These are phyloP conservation scores for Chrysosporium queenslandicum DNA, from an alignment of 2,329 filamentous ascomycete species.

Conservation along the genomic window DNA sequence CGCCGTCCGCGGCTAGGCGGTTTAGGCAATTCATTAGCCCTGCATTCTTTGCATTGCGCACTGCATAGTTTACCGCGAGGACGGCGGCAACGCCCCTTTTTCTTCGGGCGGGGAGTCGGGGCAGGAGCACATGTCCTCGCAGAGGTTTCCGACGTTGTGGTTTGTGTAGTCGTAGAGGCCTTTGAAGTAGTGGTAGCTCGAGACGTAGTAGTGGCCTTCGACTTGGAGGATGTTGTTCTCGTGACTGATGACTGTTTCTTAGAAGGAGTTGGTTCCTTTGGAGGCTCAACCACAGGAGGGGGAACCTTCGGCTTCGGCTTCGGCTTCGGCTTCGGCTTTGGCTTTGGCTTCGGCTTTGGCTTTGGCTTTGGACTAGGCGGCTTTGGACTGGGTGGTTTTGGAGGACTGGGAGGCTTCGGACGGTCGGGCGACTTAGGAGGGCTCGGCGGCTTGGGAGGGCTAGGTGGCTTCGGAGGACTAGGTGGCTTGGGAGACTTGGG, in stretches of 20 bases:
- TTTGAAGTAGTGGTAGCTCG: neutral
- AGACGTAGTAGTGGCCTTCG: neutral
- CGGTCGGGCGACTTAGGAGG: too few species aligned
- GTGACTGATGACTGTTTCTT: neutral
- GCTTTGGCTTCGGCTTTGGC: conserved; percentile 17
- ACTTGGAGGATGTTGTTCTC: neutral
- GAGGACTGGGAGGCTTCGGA: conserved; percentile 19
- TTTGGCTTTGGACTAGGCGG: conserved; percentile 22
- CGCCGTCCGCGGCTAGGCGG: neutral
- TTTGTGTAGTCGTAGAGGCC: neutral
- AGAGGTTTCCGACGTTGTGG: neutral
- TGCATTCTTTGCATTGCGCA: neutral
- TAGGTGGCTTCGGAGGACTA: too few species aligned
- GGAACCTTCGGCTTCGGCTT: neutral
- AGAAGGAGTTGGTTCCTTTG: conserved; percentile 19
- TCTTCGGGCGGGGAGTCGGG: neutral
- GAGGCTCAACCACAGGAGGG: too few species aligned
- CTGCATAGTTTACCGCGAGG: neutral
- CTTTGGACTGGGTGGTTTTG: neutral
- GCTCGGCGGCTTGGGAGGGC: too few species aligned
- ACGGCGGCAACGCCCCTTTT: neutral
- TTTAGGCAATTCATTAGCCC: neutral
- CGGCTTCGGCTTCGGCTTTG: too few species aligned
- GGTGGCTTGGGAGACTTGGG: too few species aligned
- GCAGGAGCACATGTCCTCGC: neutral